A percentile compares a stretch with the other conserved stretches of the same genome.
These are phyloP conservation scores for Primulina tabacum DNA, from an alignment of 257 asterid genomes.

Conservation along the genomic window DNA sequence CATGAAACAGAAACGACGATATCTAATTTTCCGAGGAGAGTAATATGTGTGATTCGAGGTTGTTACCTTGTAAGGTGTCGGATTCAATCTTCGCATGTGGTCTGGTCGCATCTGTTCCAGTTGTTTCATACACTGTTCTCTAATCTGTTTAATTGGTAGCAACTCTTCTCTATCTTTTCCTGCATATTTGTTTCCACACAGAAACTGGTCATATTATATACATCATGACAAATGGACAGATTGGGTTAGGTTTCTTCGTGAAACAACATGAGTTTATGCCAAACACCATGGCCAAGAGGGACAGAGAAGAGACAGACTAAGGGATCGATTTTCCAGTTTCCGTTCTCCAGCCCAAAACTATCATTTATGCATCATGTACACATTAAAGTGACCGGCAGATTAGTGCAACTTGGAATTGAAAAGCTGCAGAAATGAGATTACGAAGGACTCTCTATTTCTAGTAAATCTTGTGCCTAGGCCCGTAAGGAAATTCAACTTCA, in stretches of 20 bases:
- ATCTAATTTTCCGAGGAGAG: background rate
- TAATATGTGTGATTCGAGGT: background rate
- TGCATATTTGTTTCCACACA: slow-evolving; percentile 25
- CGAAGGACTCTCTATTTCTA: too few relatives aligned
- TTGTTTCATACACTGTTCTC: slow-evolving; percentile 74
- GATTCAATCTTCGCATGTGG: slow-evolving; percentile 98
- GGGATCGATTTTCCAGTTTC: too few relatives aligned
- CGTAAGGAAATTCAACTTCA: too few relatives aligned
- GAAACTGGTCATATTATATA: background rate
- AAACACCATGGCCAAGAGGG: too few relatives aligned
- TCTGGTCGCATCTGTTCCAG: slow-evolving; percentile 86
- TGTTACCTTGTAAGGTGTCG: slow-evolving; percentile 97
- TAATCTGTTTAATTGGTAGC: slow-evolving; percentile 55
- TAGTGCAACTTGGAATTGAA: too few relatives aligned
- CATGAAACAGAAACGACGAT: background rate
- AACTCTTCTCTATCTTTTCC: slow-evolving; percentile 69
- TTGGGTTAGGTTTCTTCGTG: background rate
- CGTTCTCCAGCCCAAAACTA: too few relatives aligned
- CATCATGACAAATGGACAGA: background rate
- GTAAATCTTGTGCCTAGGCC: too few relatives aligned
- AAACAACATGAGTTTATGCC: too few relatives aligned
- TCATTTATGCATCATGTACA: too few relatives aligned
- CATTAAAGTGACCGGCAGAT: too few relatives aligned
- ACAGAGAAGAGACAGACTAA: too few relatives aligned
- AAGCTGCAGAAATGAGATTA: too few relatives aligned